Evolutionary conservation across 805 yeast genomes (phyloP), one percentile per base, ranked within the genome.

Genomic region (Nakazawaea peltata): DNA sequence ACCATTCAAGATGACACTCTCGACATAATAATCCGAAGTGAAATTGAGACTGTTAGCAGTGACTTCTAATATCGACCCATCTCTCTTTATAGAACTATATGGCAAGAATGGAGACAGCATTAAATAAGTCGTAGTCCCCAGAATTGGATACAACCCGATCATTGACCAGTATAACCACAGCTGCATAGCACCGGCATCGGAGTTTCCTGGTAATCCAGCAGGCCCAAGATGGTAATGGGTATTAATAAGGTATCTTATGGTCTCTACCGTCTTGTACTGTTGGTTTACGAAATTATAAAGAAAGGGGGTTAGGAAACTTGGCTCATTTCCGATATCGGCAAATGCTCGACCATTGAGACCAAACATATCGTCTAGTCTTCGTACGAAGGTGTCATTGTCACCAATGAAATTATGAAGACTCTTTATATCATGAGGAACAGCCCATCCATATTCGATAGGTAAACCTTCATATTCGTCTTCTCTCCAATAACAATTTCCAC

Each of bases 151-250:
- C 12, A 60, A 27, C 2, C 65, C 65, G 26, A 54, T 40, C 31
- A 59, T 31, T 3, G 48, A 56, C 45, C 57, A 58, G 33, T 57
- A 50, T 12, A 56, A 34, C 61, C 62, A 60, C 3, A 57, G 48
- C 35, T 57, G 63, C 61, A 60, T 58, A 9, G 65, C 59, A 4
- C 64, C 64, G 9, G 57, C 59, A 39, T 59, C 64, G 1, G 63
- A 55, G 35, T 59, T 58, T 1, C 63, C 63, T 5, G 65, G 63
- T 16, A 60, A 39, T 10, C 57, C 61, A 12, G 30, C 31, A 4
- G 45, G 25, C 3, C 63, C 63, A 1, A 43, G 24, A 14, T 39
- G 33, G 37, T 55, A 59, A 29, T 48, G 47, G 13, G 36, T 48
- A 29, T 50, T 43, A 19, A 59, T 42, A n/a, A 60, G 38, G 33